Conservation (phyloP, 2,329 filamentous ascomycete genomes). For the Fusarium keratoplasticum region DNA sequence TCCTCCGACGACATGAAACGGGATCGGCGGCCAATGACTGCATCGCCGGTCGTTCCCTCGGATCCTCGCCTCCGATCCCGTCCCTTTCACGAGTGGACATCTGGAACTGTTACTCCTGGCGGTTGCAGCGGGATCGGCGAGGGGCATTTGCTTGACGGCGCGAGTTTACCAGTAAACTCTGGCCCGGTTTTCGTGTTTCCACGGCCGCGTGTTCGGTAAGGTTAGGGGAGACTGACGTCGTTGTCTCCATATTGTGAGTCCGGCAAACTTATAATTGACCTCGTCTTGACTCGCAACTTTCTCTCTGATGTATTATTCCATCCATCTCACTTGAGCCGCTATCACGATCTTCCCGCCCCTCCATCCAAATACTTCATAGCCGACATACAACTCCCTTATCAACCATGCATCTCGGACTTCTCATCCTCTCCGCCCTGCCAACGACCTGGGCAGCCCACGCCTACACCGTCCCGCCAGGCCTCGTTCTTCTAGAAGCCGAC, state of each 20-base stretch:
- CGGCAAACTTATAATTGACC: slow-evolving; percentile 29
- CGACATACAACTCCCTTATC: slow-evolving; percentile 8
- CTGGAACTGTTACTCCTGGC: slow-evolving; percentile 13
- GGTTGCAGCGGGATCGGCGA: slow-evolving; percentile 38
- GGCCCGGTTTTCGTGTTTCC: slow-evolving; percentile 30
- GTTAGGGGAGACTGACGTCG: slow-evolving; percentile 32
- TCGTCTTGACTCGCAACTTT: slow-evolving; percentile 6
- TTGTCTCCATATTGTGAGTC: slow-evolving; percentile 27
- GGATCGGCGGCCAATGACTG: slow-evolving; percentile 31
- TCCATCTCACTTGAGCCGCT: background rate
- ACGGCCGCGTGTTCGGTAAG: slow-evolving; percentile 32
- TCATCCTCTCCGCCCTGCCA: slow-evolving; percentile 41
- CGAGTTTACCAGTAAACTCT: slow-evolving; percentile 6
- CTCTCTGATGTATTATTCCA: background rate
- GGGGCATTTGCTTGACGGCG: slow-evolving; percentile 20
- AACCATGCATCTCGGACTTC: slow-evolving; percentile 32
- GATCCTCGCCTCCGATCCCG: slow-evolving; percentile 19
- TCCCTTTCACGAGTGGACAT: slow-evolving; percentile 3
- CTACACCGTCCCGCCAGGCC: slow-evolving; percentile 43
- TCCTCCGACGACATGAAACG: slow-evolving; percentile 28
- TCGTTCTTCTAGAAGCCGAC: slow-evolving; percentile 42
- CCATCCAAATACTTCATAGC: background rate
- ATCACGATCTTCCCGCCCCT: background rate
- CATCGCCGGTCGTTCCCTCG: slow-evolving; percentile 4
- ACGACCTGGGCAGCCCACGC: slow-evolving; percentile 36